Percentiles rank a stretch among this genome's conserved stretches.
These are phyloP conservation scores for Diaporthe vaccinii DNA, from an alignment of 2,329 filamentous ascomycete species.

Conservation along the genomic window DNA sequence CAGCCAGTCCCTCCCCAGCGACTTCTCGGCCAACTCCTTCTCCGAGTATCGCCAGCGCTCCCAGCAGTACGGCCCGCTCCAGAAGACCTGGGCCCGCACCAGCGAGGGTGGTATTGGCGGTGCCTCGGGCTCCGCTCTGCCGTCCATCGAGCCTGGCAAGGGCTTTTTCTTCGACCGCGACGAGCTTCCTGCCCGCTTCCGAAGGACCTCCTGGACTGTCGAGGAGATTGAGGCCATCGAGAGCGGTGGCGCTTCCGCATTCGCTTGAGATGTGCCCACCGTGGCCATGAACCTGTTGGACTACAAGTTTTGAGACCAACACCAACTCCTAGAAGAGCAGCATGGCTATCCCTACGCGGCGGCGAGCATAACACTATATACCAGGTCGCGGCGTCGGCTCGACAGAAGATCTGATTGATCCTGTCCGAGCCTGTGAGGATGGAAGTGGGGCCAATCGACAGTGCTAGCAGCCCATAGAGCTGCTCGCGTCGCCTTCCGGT, in stretches of 20 bases:
- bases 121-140: slow-evolving; percentile 76
- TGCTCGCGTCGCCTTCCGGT: too few species aligned
- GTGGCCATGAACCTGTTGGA: background rate
- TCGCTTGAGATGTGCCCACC: slow-evolving; percentile 54
- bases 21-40: slow-evolving; percentile 71
- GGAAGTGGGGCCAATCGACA: background rate
- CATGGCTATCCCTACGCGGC: slow-evolving; percentile 5
- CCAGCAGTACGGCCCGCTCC: slow-evolving; percentile 82
- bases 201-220: slow-evolving; percentile 77
- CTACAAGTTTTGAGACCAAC: background rate
- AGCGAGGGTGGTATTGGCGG: slow-evolving; percentile 66
- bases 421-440: background rate
- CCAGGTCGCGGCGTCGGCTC: background rate
- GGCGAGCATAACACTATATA: background rate
- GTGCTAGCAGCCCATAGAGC: background rate
- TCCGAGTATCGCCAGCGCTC: slow-evolving; percentile 83
- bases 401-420: background rate
- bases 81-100: slow-evolving; percentile 61
- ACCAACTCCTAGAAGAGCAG: background rate
- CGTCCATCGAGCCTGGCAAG: slow-evolving; percentile 76
- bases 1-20: slow-evolving; percentile 71
- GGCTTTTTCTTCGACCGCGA: slow-evolving; percentile 90
- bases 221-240: slow-evolving; percentile 97
- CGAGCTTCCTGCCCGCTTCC: slow-evolving; percentile 89
- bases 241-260: slow-evolving; percentile 83